phyloP scores from a whole-genome alignment of 1,284 basidiomycete species.

The Phellinidium pouzarii region DNA sequence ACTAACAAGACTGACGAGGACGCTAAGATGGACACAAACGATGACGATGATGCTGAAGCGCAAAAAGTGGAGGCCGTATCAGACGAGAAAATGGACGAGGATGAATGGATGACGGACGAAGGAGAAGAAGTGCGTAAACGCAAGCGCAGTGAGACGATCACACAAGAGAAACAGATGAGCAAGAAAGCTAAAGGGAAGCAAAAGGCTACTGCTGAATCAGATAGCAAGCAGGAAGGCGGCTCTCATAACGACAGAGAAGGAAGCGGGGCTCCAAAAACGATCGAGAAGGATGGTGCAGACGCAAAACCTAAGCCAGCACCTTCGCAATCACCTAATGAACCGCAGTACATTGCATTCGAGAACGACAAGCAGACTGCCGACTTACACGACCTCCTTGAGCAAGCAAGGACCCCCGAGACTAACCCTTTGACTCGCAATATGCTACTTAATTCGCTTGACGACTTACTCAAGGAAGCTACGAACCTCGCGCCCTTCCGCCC shows the following conservation, averaged over 20 bases:
- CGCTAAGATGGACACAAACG: not conserved
- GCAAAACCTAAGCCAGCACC: not conserved
- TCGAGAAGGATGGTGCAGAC: not conserved
- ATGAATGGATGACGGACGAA: not conserved
- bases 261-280: not conserved
- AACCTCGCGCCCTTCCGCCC: not conserved
- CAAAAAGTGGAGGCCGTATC: not conserved
- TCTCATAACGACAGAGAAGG: not conserved
- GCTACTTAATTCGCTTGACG: not conserved
- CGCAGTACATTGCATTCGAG: not conserved
- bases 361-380: not conserved
- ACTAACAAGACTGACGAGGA: not conserved
- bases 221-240: not conserved
- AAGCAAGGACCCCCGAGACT: not conserved
- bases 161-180: not conserved
- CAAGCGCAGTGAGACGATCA: not conserved
- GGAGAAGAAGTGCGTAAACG: not conserved
- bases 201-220: not conserved
- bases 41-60: not conserved
- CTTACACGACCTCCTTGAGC: not conserved
- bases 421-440: not conserved
- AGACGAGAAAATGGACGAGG: not conserved
- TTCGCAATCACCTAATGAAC: not conserved
- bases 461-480: not conserved
- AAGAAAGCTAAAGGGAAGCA: conserved; percentile 5